Evolutionary conservation across 495 filamentous ascomycete genomes (phyloP).

Genomic region (Trichodelitschia bisporula): DNA sequence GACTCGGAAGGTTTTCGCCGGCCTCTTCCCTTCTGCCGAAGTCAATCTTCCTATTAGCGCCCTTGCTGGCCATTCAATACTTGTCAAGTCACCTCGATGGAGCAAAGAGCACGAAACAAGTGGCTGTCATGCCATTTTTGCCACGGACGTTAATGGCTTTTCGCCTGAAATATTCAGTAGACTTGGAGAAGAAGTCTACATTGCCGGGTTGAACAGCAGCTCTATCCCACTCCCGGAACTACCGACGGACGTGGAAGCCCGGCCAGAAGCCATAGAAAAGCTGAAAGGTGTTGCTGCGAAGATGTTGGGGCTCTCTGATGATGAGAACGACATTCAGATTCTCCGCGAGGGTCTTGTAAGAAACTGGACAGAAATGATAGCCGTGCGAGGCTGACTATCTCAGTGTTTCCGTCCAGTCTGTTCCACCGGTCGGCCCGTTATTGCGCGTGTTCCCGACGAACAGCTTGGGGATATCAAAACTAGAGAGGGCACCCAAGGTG

Average conservation of each 20-base stretch:
- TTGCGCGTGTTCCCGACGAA: constrained; percentile 27
- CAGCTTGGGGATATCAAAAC: constrained; percentile 26
- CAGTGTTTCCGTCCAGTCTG: constrained; percentile 49
- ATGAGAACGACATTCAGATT: constrained; percentile 31
- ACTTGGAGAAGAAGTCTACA: constrained; percentile 37
- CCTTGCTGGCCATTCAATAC: constrained; percentile 47
- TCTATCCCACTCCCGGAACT: constrained; percentile 29
- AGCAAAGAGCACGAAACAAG: constrained; percentile 14
- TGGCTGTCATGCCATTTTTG: constrained; percentile 46
- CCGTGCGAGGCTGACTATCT: not conserved
- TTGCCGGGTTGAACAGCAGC: constrained; percentile 45
- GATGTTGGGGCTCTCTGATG: constrained; percentile 23
- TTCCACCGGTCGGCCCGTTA: constrained; percentile 31
- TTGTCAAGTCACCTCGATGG: constrained; percentile 38
- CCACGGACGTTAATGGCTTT: constrained; percentile 28
- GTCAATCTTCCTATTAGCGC: constrained; percentile 27
- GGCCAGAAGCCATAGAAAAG: constrained; percentile 21
- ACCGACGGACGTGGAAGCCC: constrained; percentile 22
- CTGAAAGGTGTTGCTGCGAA: constrained; percentile 28
- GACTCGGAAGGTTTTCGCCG: constrained; percentile 34
- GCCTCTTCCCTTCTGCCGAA: constrained; percentile 32
- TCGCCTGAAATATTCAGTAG: constrained; percentile 53
- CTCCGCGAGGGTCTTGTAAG: constrained; percentile 29
- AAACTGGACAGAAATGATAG: not conserved
- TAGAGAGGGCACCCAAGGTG: constrained; percentile 21